Conservation (phyloP, 352 stramenopile genomes). For the Globisporangium barbulae region DNA sequence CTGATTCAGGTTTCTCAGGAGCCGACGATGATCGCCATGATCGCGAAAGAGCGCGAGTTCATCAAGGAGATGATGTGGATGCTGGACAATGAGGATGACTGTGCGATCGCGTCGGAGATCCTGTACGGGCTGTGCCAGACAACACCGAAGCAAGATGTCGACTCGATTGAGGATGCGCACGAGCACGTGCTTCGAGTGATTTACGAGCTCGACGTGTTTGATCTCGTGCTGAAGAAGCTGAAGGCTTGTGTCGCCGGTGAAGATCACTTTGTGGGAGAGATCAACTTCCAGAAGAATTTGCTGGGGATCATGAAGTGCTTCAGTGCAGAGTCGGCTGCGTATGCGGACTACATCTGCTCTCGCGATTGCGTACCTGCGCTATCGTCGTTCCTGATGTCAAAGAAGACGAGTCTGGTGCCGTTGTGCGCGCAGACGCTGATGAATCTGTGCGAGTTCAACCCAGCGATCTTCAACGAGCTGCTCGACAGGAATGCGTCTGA, state of each 20-base stretch:
- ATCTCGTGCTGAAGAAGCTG: conserved; percentile 65
- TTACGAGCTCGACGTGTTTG: conserved; percentile 57
- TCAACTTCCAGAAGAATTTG: conserved; percentile 76
- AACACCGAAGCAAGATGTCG: conserved; percentile 22
- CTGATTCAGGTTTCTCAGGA: conserved; percentile 64
- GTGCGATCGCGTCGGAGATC: conserved; percentile 69
- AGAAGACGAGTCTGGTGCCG: conserved; percentile 62
- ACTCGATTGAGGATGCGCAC: conserved; percentile 25
- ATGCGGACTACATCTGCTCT: conserved; percentile 61
- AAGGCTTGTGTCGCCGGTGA: conserved; percentile 63
- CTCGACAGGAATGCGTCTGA: conserved; percentile 63
- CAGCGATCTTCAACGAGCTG: conserved; percentile 59
- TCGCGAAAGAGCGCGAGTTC: conserved; percentile 54
- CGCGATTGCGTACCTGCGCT: conserved; percentile 46
- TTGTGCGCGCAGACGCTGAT: conserved; percentile 68
- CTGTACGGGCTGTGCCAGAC: conserved; percentile 64
- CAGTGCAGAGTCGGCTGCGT: conserved; percentile 48
- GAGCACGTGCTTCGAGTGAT: conserved; percentile 50
- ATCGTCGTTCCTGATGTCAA: conserved; percentile 66
- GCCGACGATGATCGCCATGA: conserved; percentile 44
- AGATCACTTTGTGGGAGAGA: conserved; percentile 71
- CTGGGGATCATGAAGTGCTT: conserved; percentile 77
- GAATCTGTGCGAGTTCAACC: conserved; percentile 75
- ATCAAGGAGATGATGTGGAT: conserved; percentile 72
- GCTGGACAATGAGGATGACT: conserved; percentile 70